A percentile compares a stretch with the other conserved stretches of the same genome.
phyloP scores from a whole-genome alignment of 345 rosid species.

The Syzygium aqueum region DNA sequence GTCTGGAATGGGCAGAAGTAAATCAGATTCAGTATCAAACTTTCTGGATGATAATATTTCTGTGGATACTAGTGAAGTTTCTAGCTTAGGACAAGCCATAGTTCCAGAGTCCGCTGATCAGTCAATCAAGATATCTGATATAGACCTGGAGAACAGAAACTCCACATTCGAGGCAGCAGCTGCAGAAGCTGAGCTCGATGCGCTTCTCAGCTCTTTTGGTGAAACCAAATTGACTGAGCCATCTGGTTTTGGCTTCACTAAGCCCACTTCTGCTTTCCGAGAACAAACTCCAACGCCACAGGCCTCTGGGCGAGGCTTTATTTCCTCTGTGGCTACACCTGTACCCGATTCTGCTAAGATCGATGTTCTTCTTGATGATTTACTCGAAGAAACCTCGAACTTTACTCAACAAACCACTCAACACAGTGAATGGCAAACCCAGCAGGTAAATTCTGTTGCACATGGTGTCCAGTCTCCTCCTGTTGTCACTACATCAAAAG shows the following conservation, averaged over 20 bases:
- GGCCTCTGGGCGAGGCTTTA: conserved; percentile 1
- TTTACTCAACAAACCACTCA: conserved; percentile 6
- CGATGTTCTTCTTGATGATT: conserved; percentile 46
- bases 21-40: neutral
- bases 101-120: neutral
- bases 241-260: conserved; percentile 1
- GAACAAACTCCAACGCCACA: conserved; percentile 10
- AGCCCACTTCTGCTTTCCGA: neutral
- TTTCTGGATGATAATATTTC: neutral
- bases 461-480: conserved; percentile 10
- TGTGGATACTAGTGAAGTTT: neutral
- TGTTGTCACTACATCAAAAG: conserved; percentile 31
- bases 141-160: neutral
- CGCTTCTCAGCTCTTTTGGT: conserved; percentile 45
- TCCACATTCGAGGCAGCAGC: conserved; percentile 9
- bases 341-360: conserved; percentile 10
- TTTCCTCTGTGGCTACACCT: neutral
- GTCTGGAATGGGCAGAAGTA: neutral
- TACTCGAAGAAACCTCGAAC: conserved; percentile 43
- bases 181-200: conserved; percentile 48
- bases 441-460: neutral
- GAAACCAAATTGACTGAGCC: conserved; percentile 21
- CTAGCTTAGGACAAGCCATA: neutral
- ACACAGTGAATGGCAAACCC: neutral
- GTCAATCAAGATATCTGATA: neutral